These are phyloP conservation scores for Chrysoporthe cubensis DNA, from an alignment of 2,329 filamentous ascomycete genomes.

Conservation along the genomic window DNA sequence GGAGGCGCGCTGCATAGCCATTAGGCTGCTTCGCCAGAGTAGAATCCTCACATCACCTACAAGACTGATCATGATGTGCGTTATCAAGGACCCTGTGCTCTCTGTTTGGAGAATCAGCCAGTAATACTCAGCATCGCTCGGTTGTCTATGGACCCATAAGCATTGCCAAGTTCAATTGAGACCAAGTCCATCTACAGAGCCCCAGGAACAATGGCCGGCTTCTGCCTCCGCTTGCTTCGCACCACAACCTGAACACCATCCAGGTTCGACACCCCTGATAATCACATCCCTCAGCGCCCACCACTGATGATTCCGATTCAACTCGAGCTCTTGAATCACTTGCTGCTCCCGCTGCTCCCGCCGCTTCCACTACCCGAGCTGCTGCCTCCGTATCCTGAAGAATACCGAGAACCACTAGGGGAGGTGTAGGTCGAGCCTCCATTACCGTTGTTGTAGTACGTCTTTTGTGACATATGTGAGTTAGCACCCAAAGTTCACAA, in stretches of 20 bases:
- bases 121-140: background rate
- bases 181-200: background rate
- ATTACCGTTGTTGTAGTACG: conserved; percentile 66
- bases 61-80: background rate
- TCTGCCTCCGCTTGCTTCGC: background rate
- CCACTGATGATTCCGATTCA: background rate
- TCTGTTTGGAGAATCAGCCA: background rate
- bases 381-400: conserved; percentile 33
- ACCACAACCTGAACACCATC: background rate
- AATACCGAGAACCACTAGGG: conserved; percentile 46
- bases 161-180: background rate
- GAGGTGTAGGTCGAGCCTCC: conserved; percentile 65
- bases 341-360: conserved; percentile 4
- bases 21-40: background rate
- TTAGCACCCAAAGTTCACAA: background rate
- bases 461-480: conserved; percentile 34
- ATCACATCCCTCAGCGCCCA: background rate
- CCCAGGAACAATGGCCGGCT: background rate
- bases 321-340: conserved; percentile 6
- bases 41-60: background rate
- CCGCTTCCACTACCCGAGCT: background rate
- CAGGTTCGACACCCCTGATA: background rate
- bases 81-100: no score
- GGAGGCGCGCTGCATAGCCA: background rate
- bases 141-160: background rate